These are phyloP conservation scores for Syzygium syzygioides DNA, from an alignment of 441 rosid genomes.

Conservation along the genomic window DNA sequence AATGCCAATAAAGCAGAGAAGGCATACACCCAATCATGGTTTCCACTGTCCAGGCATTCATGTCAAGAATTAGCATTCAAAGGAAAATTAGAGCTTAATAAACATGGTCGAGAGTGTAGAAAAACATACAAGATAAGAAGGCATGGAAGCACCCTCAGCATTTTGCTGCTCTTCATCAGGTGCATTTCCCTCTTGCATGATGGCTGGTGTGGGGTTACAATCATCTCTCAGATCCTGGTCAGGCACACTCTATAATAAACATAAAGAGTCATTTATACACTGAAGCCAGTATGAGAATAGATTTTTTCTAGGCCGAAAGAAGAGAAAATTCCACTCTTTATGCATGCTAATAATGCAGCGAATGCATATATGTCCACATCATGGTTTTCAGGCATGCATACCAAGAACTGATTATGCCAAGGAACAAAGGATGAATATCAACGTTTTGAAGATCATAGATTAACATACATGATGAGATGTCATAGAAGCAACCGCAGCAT, in stretches of 20 bases:
- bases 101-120: not conserved
- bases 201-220: not conserved
- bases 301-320: not conserved
- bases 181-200: not conserved
- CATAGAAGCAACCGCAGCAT: constrained; percentile 15
- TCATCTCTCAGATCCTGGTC: not conserved
- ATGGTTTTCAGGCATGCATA: not conserved
- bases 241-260: not conserved
- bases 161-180: not conserved
- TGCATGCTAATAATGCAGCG: not conserved
- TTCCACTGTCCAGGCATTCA: not conserved
- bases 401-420: not conserved
- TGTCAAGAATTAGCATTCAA: not conserved
- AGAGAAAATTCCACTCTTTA: not conserved
- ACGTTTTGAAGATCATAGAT: not conserved
- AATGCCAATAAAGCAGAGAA: not conserved
- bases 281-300: not conserved
- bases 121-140: not conserved
- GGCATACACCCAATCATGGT: not conserved
- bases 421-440: not conserved
- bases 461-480: constrained; percentile 29
- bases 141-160: not conserved
- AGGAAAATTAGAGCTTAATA: not conserved
- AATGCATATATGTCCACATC: not conserved
- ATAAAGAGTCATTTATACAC: not conserved